Base-by-base conservation (phyloP, 768 basidiomycete genomes). In the Naganishia friedmannii region DNA sequence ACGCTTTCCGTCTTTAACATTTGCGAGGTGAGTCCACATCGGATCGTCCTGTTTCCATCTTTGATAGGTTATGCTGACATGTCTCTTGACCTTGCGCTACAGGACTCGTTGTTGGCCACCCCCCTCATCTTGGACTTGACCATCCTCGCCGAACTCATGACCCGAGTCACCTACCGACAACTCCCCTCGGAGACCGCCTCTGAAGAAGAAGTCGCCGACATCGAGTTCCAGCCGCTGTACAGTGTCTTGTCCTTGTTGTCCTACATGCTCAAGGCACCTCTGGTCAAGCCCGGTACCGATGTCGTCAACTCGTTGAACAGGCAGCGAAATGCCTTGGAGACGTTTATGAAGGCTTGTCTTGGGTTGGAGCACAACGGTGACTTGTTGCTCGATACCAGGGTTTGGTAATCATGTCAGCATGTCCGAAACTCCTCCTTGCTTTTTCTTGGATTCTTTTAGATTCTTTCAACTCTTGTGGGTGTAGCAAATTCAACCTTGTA, bases 211-310 rank as follows among this genome's bases (percentile, higher is more conserved):
- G 60, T 63, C 60, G 81, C 81, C 69, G 89, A 92, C 42, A 53
- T 70, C 37, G 58, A 60, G n/a, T 96, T 92, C 83, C 83, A 87
- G 71, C 89, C 90, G 0, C 84, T 98, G 23, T 92, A 99, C 86
- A 86, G 90, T 3, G 90, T 99, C 70, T 85, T 99, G 67, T 95
- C 93, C 48, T 86, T 97, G 72, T 86, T 97, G 67, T 90, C 89
- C 53, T 97, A 94, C 86, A 95, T 97, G 93, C 88, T 95, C 83
- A 96, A 96, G 86, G 93, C 93, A 0, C 92, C 93, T n/a, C 87
- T 94, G 77, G 93, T 94, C 83, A 94, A 94, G 75, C 82, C 82
- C 83, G 90, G 91, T 67, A 90, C 89, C 45, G 91, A 91, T 75
- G 93, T 97, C 75, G 89, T 98, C 82, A 99, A 99, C 87, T 90